Base-by-base conservation (phyloP, 768 basidiomycete species). In the Trametopsis cervina region DNA sequence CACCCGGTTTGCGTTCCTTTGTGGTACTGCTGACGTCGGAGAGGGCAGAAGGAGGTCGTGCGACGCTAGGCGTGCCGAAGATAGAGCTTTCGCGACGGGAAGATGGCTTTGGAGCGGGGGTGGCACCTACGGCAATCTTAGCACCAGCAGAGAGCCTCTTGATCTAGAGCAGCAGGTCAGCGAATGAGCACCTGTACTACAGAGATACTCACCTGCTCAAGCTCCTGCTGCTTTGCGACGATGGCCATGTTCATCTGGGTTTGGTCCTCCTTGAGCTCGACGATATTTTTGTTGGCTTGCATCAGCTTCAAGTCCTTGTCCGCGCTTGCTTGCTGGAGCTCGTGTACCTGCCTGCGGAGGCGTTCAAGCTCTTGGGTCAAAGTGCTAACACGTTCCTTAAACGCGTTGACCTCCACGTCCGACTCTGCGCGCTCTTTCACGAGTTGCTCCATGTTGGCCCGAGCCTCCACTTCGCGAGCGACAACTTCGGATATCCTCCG, bases 211-310 rank as follows among this genome's bases (percentile, higher is more conserved):
- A 96, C 93, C 64, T 94, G 61, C 61, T 95, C 91, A 33, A 96
- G 69, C 63, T 95, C 93, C 63, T 94, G 91, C 59, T 96, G 93
- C 66, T 96, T 96, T 21, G 90, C 83, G 64, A 94, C 90, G 46
- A 96, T 66, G 0, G 92, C 93, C 27, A 94, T 91, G 57, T 95
- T 93, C 57, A 95, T 66, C n/a, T 88, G 85, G 41, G 76, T 66
- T 18, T 86, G 63, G 63, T 95, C 92, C 37, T 92, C 85, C 63
- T 84, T 82, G 52, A 85, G 76, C 59, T 81, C 72, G 0, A 70
- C 69, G 33, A 77, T 71, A 57, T 83, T 73, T 66, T 87, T 89
- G 52, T 73, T 75, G 44, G 89, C 64, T 56, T 87, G 83, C 12
- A 80, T 69, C 36, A 93, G 74, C 60, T 83, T 85, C 29, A 94